Conservation (phyloP, 2,329 filamentous ascomycete genomes). For the Cladorrhinum sp. region DNA sequence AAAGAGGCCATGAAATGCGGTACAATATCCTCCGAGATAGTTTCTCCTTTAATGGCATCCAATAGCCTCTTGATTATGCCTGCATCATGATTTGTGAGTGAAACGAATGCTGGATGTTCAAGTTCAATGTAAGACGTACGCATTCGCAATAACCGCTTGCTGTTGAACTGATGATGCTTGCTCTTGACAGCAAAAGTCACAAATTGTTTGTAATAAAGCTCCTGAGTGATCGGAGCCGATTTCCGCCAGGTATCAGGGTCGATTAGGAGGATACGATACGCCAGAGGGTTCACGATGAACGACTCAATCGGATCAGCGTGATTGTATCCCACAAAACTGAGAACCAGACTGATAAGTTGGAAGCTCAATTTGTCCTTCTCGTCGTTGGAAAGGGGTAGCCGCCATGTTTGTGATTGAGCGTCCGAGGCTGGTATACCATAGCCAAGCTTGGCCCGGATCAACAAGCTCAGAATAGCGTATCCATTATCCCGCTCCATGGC, state of each 20-base stretch:
- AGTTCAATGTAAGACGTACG: constrained; percentile 53
- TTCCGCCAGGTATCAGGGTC: constrained; percentile 92
- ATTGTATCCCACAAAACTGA: constrained; percentile 87
- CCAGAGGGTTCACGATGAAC: constrained; percentile 91
- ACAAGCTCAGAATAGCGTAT: constrained; percentile 80
- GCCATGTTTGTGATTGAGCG: constrained; percentile 34
- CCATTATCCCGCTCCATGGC: constrained; percentile 96
- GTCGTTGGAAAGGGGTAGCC: constrained; percentile 46
- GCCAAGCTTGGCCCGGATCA: constrained; percentile 80
- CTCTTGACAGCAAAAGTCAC: constrained; percentile 83
- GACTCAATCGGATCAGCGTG: constrained; percentile 76
- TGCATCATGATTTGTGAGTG: constrained; percentile 36
- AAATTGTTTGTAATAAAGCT: constrained; percentile 92
- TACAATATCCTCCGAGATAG: constrained; percentile 68
- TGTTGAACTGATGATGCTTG: constrained; percentile 90
- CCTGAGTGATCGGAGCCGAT: constrained; percentile 72
- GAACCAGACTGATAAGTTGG: constrained; percentile 69
- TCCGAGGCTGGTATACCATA: constrained; percentile 40
- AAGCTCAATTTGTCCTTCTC: constrained; percentile 56
- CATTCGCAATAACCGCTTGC: constrained; percentile 82
- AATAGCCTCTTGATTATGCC: constrained; percentile 87
- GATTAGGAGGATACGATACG: constrained; percentile 86
- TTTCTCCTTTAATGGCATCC: constrained; percentile 85
- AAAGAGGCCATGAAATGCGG: constrained; percentile 76
- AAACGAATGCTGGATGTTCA: constrained; percentile 1